phyloP scores from a whole-genome alignment of 257 asterid genomes.

The Solanum infundibuliforme region DNA sequence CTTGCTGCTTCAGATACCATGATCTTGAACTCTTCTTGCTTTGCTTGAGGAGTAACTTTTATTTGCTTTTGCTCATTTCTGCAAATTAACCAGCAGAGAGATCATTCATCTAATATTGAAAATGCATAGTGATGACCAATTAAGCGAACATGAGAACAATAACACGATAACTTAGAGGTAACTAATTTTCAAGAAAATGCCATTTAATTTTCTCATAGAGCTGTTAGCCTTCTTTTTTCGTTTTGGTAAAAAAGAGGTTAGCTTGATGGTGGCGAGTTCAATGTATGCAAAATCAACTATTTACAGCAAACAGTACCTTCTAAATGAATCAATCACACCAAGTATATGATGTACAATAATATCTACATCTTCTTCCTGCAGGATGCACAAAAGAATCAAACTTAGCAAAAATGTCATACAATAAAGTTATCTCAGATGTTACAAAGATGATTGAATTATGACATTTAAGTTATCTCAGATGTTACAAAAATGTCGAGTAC shows the following conservation, averaged over 20 bases:
- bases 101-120: not conserved
- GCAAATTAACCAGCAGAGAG: conserved; percentile 7
- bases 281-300: not conserved
- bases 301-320: conserved; percentile 31
- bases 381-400: not conserved
- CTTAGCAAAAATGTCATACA: not conserved
- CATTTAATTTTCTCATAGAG: not conserved
- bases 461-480: too few species aligned
- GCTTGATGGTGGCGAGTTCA: not conserved
- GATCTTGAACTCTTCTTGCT: conserved; percentile 29
- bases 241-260: not conserved
- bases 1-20: conserved; percentile 44
- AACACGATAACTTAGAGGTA: not conserved
- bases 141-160: not conserved
- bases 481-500: not conserved
- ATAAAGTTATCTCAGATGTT: not conserved
- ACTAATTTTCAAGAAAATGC: not conserved
- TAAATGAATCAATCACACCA: conserved; percentile 52
- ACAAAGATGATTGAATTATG: not conserved
- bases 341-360: conserved; percentile 57
- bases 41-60: conserved; percentile 21
- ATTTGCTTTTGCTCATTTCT: conserved; percentile 34
- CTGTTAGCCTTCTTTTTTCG: not conserved
- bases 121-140: not conserved
- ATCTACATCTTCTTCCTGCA: conserved; percentile 74